Evolutionary conservation across 1,139 yeast species (phyloP).

Genomic region (Candida sp.): DNA sequence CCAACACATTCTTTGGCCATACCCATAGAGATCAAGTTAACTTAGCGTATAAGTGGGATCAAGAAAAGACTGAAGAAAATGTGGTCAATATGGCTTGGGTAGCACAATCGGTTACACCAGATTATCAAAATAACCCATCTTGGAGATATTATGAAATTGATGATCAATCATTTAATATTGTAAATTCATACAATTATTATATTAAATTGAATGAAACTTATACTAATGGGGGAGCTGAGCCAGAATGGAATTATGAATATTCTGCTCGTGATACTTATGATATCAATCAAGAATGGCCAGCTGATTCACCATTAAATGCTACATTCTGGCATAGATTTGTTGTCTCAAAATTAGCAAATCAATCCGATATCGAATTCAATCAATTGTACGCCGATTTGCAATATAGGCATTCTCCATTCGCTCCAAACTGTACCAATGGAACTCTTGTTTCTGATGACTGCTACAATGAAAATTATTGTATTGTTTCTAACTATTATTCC

Average conservation of each 20-base stretch:
- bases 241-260: conserved; percentile 26
- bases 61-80: conserved; percentile 15
- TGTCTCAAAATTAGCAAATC: conserved; percentile 11
- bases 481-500: conserved; percentile 8
- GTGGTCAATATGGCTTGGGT: conserved; percentile 26
- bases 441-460: conserved; percentile 27
- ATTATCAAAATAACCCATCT: conserved; percentile 24
- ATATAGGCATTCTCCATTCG: conserved; percentile 10
- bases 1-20: conserved; percentile 29
- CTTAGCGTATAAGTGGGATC: conserved; percentile 16
- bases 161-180: conserved; percentile 22
- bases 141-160: conserved; percentile 33
- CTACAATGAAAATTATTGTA: conserved; percentile 40
- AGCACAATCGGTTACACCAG: conserved; percentile 29
- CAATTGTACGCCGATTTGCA: conserved; percentile 12
- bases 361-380: conserved; percentile 10
- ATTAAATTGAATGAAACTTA: conserved; percentile 24
- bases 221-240: conserved; percentile 26
- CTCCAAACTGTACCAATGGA: conserved; percentile 16
- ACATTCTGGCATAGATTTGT: conserved; percentile 24
- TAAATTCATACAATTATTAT: conserved; percentile 27
- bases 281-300: conserved; percentile 24
- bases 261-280: conserved; percentile 27
- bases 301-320: conserved; percentile 19
- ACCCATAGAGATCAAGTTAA: conserved; percentile 23